Base-by-base conservation (phyloP, 176 grass and related monocot species). In the Elymus sibiricus region DNA sequence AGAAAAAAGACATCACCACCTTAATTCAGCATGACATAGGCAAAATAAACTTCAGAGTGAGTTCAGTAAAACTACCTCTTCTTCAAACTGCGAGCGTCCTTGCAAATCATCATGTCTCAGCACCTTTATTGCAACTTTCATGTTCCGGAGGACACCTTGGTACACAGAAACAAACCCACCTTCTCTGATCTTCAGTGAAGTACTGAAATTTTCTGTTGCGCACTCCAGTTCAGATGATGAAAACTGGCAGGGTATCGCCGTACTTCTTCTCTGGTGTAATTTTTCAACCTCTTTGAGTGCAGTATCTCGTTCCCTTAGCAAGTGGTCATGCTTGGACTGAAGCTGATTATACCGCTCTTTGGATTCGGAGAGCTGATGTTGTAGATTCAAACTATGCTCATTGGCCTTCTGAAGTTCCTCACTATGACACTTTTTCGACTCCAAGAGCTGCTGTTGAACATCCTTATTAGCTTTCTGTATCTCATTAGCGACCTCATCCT, bases 101-200 rank as follows among this genome's bases (percentile, higher is more conserved):
- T 86, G 83, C 29, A 29, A 29, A 81, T 3, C 67, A 77, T 90
- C 88, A 53, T 49, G 49, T 77, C 58, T 86, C 78, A 90, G 31
- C 62, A 90, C 88, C 63, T 90, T 90, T 77, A 90, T 70, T 53
- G 83, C 88, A 39, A 82, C 88, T 51, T 29, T 40, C 88, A 90
- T 90, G 62, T 86, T 90, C 31, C 71, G 49, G 16, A 86, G 70
- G 62, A 39, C 43, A 82, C 83, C 88, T 89, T 26, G 84, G 69
- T 80, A 89, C 31, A 89, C 82, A 10, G 77, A 89, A 5, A 59
- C 87, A 85, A 89, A 76, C 35, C 77, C 82, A 60, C 87, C 69
- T 81, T 85, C 82, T 60, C 87, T 77, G 4, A 89, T 81, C 77
- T 85, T 85, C 71, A 76, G 14, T 19, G 39, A 80, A 76, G 17